A percentile compares a stretch with the other conserved stretches of the same genome.
Conservation (phyloP, 78 protist genomes). For the Isochrysis galbana region DNA sequence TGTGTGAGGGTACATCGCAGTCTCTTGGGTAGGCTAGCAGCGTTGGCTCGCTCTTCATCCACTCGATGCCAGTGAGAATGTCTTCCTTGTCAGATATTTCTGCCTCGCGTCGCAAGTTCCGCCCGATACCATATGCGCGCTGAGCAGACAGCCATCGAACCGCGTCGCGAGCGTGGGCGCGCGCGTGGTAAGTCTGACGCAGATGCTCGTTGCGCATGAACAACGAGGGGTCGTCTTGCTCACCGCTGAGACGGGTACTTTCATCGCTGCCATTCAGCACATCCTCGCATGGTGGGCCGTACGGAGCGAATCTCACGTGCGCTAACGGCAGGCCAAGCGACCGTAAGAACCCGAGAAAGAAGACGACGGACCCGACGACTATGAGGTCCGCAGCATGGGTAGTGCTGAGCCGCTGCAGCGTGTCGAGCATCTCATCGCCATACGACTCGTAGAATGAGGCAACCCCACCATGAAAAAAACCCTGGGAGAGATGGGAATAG, state of each 20-base stretch:
- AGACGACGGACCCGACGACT: not conserved
- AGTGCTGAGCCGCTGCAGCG: not conserved
- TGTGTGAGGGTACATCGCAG: not conserved
- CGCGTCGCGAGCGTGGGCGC: not conserved
- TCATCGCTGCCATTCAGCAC: too few relatives aligned
- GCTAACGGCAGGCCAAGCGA: not conserved
- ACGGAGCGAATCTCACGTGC: not conserved
- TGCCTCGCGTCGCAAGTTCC: too few relatives aligned
- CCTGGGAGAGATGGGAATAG: not conserved
- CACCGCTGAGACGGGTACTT: too few relatives aligned
- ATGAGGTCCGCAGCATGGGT: not conserved
- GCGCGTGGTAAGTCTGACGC: not conserved
- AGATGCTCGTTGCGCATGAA: too few relatives aligned
- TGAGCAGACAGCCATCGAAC: not conserved
- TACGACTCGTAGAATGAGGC: not conserved
- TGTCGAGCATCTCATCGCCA: not conserved
- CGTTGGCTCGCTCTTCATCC: not conserved
- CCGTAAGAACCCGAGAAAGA: not conserved
- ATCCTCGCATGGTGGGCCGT: not conserved
- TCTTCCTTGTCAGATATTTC: too few relatives aligned
- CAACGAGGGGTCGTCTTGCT: too few relatives aligned
- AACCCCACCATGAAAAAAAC: not conserved
- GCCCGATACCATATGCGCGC: not conserved
- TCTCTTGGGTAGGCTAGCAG: not conserved
- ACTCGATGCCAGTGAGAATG: too few relatives aligned